A percentile compares a stretch with the other conserved stretches of the same genome.
These are phyloP conservation scores for Metschnikowia koreensis DNA, from an alignment of 805 yeast genomes.

Conservation along the genomic window DNA sequence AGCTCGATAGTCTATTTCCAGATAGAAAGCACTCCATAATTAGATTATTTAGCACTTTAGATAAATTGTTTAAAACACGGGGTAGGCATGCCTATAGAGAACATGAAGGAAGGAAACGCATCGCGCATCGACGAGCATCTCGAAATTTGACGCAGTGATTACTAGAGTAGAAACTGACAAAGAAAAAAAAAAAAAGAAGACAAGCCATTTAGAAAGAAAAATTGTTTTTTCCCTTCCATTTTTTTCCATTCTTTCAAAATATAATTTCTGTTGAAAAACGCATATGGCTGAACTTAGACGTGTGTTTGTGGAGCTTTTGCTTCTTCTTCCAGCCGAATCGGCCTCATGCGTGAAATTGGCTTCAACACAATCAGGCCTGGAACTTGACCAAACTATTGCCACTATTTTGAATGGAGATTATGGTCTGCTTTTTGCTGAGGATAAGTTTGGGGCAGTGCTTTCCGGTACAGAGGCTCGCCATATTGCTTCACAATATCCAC, in stretches of 20 bases:
- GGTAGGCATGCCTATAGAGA: not conserved
- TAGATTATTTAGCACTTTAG: not conserved
- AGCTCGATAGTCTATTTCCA: not conserved
- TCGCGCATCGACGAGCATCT: conserved; percentile 5
- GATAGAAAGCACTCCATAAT: not conserved
- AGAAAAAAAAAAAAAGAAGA: not conserved
- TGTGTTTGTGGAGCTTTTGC: conserved; percentile 17
- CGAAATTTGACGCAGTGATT: not conserved
- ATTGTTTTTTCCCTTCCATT: not conserved
- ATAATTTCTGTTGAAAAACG: not conserved
- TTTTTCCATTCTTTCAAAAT: not conserved
- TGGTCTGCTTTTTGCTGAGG: conserved; percentile 22
- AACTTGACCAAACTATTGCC: not conserved
- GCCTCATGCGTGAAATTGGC: not conserved
- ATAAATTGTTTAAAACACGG: not conserved
- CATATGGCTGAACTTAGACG: conserved; percentile 3
- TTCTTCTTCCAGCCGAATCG: conserved; percentile 14
- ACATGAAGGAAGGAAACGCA: not conserved
- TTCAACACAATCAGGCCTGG: not conserved
- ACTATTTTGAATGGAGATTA: conserved; percentile 25
- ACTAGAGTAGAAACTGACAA: not conserved
- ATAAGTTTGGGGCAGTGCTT: conserved; percentile 20
- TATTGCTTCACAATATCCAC: conserved; percentile 24
- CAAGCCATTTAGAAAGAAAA: not conserved
- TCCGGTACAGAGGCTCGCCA: conserved; percentile 14